phyloP scores from a whole-genome alignment of 1,139 yeast genomes.

The Yamadazyma jaroonii region DNA sequence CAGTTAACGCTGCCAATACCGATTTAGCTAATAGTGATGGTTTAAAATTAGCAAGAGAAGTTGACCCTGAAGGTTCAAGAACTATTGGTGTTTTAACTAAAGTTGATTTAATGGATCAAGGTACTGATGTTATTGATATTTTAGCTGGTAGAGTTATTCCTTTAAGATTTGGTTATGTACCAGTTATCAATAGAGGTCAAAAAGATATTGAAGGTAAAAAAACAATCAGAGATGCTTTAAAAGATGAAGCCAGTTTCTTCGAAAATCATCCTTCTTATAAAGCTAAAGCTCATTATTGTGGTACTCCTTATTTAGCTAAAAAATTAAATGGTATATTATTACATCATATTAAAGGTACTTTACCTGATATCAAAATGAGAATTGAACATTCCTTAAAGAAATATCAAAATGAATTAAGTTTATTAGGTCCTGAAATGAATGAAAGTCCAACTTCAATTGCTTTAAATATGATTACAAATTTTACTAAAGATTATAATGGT shows the following conservation, averaged over 20 bases:
- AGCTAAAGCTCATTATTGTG: conserved; percentile 87
- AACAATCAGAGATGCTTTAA: conserved; percentile 84
- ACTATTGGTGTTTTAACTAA: conserved; percentile 97
- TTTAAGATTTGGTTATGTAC: conserved; percentile 91
- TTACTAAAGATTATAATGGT: conserved; percentile 88
- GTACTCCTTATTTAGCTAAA: conserved; percentile 95
- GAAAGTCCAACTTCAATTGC: conserved; percentile 91
- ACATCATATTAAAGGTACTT: conserved; percentile 90
- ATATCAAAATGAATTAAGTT: conserved; percentile 73
- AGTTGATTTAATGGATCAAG: conserved; percentile 96
- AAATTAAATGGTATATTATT: conserved; percentile 85
- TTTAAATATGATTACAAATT: conserved; percentile 85
- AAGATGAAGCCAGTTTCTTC: conserved; percentile 75
- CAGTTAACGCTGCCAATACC: conserved; percentile 96
- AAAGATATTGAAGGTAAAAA: conserved; percentile 87
- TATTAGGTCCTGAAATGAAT: conserved; percentile 81
- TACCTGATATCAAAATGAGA: conserved; percentile 90
- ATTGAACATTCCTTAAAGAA: conserved; percentile 81
- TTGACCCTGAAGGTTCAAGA: conserved; percentile 95
- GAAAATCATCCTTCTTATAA: conserved; percentile 74
- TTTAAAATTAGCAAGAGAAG: conserved; percentile 92
- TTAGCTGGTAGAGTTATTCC: conserved; percentile 96
- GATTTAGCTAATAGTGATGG: conserved; percentile 98
- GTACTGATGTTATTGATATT: conserved; percentile 97
- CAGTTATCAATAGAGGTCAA: conserved; percentile 97